Evolutionary conservation across 2,329 filamentous ascomycete species (phyloP).

Genomic region (Botrytis hyacinthi): DNA sequence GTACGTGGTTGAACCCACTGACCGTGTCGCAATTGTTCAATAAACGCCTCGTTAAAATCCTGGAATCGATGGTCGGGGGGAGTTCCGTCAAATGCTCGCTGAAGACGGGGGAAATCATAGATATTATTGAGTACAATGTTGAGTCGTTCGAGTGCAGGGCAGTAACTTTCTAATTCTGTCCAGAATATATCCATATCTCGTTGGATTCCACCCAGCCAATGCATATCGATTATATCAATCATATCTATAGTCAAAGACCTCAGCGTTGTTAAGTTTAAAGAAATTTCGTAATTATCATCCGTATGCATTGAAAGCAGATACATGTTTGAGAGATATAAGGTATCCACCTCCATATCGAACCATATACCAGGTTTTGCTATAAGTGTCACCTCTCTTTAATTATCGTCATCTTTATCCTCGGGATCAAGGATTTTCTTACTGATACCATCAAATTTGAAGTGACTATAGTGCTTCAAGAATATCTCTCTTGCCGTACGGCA

Average conservation of each 20-base stretch:
- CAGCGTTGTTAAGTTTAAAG: neutral
- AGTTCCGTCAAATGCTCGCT: rapidly evolving
- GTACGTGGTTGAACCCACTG: neutral
- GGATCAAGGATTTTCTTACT: neutral
- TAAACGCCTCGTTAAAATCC: neutral
- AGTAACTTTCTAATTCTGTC: neutral
- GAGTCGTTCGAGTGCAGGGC: neutral
- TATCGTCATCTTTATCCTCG: neutral
- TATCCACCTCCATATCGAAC: neutral
- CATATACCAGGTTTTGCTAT: neutral
- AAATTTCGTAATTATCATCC: rapidly evolving
- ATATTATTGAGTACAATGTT: neutral
- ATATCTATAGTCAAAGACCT: neutral
- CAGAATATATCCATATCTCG: neutral
- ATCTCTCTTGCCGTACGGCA: neutral
- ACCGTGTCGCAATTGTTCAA: neutral
- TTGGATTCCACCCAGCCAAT: too few relatives aligned
- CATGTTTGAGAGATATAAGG: neutral
- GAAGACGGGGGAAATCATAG: rapidly evolving
- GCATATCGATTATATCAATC: too few relatives aligned
- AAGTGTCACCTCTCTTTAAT: neutral
- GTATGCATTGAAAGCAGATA: rapidly evolving
- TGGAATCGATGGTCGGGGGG: neutral
- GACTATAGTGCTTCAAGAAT: neutral
- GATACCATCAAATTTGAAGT: neutral